Evolutionary conservation across 2,329 filamentous ascomycete species (phyloP).

Genomic region (Penicillium sclerotiorum): DNA sequence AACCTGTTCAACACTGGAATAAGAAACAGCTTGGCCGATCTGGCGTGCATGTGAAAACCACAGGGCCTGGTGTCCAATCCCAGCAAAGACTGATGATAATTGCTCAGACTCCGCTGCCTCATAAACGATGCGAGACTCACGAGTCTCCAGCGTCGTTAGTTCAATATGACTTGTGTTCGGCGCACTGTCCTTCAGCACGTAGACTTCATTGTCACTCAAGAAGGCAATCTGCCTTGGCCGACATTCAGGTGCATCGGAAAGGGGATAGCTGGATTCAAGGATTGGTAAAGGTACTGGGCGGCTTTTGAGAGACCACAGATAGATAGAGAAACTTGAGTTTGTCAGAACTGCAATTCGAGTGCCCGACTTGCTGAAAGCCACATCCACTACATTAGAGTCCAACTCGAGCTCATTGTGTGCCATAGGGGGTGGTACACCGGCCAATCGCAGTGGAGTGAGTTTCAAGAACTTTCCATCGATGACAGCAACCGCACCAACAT

Average conservation of each 20-base stretch:
- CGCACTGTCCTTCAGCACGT: conserved; percentile 43
- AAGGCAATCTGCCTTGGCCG: conserved; percentile 53
- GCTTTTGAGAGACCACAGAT: conserved; percentile 64
- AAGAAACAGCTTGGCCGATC: conserved; percentile 30
- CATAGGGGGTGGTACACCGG: conserved; percentile 93
- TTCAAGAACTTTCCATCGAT: conserved; percentile 80
- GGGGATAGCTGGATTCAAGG: conserved; percentile 42
- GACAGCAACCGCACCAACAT: conserved; percentile 78
- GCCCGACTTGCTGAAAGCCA: conserved; percentile 69
- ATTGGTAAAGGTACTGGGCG: conserved; percentile 40
- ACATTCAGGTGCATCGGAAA: conserved; percentile 30
- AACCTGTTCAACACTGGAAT: conserved; percentile 32
- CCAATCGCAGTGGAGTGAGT: conserved; percentile 78
- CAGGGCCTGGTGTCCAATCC: conserved; percentile 36
- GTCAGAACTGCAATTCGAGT: conserved; percentile 73
- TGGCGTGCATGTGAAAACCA: conserved; percentile 40
- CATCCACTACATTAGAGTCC: conserved; percentile 68
- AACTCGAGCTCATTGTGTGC: conserved; percentile 72
- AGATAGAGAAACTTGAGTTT: conserved; percentile 66
- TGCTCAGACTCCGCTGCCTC: conserved; percentile 36
- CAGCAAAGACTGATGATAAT: conserved; percentile 41
- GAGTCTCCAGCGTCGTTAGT: conserved; percentile 38
- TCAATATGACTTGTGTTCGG: conserved; percentile 34
- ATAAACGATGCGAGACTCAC: conserved; percentile 33
- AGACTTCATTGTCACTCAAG: conserved; percentile 44